These are phyloP conservation scores for Penicillium sp. DNA, from an alignment of 2,329 filamentous ascomycete genomes.

Conservation along the genomic window DNA sequence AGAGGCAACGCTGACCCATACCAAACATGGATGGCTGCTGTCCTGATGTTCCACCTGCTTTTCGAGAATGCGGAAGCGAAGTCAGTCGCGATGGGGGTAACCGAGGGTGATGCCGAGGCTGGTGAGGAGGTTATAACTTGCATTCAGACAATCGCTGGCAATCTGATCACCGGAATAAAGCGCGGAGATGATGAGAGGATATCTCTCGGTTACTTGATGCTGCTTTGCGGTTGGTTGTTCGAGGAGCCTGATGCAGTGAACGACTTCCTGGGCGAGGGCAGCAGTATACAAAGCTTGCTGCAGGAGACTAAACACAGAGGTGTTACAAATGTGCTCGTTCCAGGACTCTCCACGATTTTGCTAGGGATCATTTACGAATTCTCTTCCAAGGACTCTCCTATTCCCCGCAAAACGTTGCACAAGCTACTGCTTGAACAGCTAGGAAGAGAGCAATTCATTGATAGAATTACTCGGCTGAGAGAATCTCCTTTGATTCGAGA, in stretches of 20 bases:
- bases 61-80: conserved; percentile 82
- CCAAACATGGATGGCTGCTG: conserved; percentile 85
- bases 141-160: conserved; percentile 84
- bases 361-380: conserved; percentile 94
- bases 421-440: conserved; percentile 76
- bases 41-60: conserved; percentile 83
- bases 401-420: conserved; percentile 80
- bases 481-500: conserved; percentile 81
- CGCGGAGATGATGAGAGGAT: conserved; percentile 78
- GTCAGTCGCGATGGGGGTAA: conserved; percentile 76
- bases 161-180: conserved; percentile 80
- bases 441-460: conserved; percentile 84
- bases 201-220: conserved; percentile 83
- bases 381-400: conserved; percentile 93
- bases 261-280: conserved; percentile 89
- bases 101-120: conserved; percentile 83
- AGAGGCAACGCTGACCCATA: conserved; percentile 77
- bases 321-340: conserved; percentile 69
- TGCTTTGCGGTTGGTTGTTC: conserved; percentile 87
- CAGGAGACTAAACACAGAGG: conserved; percentile 71
- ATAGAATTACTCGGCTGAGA: conserved; percentile 77
- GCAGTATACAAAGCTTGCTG: conserved; percentile 84
- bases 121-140: conserved; percentile 96
- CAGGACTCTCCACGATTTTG: conserved; percentile 82
- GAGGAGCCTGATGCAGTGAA: conserved; percentile 91